Evolutionary conservation across 441 rosid species (phyloP), one percentile per base, ranked within the genome.

Genomic region (Biscutella laevigata): DNA sequence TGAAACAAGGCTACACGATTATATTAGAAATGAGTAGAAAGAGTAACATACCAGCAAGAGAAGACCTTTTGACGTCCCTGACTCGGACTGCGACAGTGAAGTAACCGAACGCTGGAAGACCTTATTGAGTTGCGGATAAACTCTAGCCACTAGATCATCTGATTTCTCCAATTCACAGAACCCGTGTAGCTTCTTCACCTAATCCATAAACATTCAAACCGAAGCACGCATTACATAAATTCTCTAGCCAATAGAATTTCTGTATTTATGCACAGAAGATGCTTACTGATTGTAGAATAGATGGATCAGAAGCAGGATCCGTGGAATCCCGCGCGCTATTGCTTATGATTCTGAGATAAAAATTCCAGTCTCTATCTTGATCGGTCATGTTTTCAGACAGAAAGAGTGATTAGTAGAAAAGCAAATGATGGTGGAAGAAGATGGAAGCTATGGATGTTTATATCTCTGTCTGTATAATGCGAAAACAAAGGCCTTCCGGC

Each of bases 271-370:
- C 0, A 34, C 4, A 37, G 6, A 8, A 57, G 34, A 55, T 25
- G 37, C 72, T 42, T 63, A 89, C 96, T 22, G 95, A 78, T 22
- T 83, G 81, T 51, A 86, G 76, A 40, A 83, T 66, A 21, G 84
- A 82, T 26, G 95, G 88, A 53, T 91, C 96, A 48, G 94, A 79
- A 29, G 96, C 83, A 34, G 95, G 94, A 66, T 87, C 90, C 43
- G 71, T 64, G 39, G 94, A 83, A 72, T 88, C 98, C 8, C 98
- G 67, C 20, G 88, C 66, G 77, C 81, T 67, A 71, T 68, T 80
- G 20, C 86, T 80, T 55, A 92, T 54, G 46, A 64, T 80, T 58
- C 94, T 77, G 19, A 88, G 87, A 60, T 86, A 69, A 59, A 77
- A 73, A 64, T 88, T 87, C 95, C 94, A 88, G 68, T 74, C 80